Evolutionary conservation across 768 basidiomycete species (phyloP).

Genomic region (Lactarius tabidus): DNA sequence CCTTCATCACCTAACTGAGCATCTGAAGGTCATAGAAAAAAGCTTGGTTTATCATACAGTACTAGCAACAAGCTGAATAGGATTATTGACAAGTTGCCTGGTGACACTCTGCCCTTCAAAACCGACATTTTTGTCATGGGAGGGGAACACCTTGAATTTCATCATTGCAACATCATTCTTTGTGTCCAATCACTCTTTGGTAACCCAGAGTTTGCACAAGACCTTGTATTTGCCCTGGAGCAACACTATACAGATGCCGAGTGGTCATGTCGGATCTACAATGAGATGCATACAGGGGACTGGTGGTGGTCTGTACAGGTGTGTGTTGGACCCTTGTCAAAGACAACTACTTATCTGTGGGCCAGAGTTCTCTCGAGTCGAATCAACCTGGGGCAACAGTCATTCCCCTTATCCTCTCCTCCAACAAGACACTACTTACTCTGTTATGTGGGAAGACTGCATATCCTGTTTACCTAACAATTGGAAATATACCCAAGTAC

Average conservation of each 20-base stretch:
- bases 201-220: neutral
- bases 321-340: too few relatives aligned
- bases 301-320: slow-evolving; percentile 20
- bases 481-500: slow-evolving; percentile 26
- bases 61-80: neutral
- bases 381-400: neutral
- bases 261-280: neutral
- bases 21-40: too few relatives aligned
- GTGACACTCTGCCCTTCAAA: neutral
- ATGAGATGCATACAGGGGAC: neutral
- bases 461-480: slow-evolving; percentile 23
- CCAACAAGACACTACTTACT: neutral
- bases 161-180: neutral
- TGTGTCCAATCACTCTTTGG: neutral
- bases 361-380: neutral
- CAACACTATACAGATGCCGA: neutral
- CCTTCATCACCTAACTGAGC: too few relatives aligned
- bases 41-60: too few relatives aligned
- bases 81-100: neutral
- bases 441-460: slow-evolving; percentile 17
- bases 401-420: neutral
- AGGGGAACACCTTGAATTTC: neutral
- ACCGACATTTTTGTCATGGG: neutral
- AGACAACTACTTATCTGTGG: neutral
- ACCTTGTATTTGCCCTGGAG: neutral